Percentiles rank a stretch among this genome's conserved stretches.
These are phyloP conservation scores for Aspergillus sclerotioniger DNA, from an alignment of 495 filamentous ascomycete genomes.

Conservation along the genomic window DNA sequence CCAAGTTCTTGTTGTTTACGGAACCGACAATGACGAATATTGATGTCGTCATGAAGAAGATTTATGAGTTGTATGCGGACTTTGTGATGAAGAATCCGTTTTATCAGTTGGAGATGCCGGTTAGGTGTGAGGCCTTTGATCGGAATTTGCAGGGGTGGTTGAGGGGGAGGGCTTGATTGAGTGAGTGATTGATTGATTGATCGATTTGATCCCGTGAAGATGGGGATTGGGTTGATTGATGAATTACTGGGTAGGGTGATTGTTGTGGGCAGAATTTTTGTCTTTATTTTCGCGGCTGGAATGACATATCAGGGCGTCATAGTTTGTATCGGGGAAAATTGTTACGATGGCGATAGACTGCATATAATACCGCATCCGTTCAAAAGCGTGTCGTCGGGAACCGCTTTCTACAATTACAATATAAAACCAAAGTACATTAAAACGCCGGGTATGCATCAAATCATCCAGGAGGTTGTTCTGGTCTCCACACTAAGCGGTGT, in stretches of 20 bases:
- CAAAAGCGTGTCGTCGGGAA: constrained; percentile 13
- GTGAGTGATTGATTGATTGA: constrained; percentile 1
- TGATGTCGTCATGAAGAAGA: constrained; percentile 71
- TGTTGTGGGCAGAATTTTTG: constrained; percentile 7
- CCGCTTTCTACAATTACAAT: constrained; percentile 31
- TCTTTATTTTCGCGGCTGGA: constrained; percentile 1
- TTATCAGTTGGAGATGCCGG: constrained; percentile 96
- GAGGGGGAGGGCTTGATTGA: constrained; percentile 33
- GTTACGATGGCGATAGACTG: constrained; percentile 9
- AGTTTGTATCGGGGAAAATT: neutral
- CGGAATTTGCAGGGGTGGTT: constrained; percentile 63
- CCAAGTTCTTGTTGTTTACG: constrained; percentile 93
- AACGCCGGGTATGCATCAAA: constrained; percentile 51
- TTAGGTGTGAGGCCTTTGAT: constrained; percentile 92
- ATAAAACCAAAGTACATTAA: constrained; percentile 15
- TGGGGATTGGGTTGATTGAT: neutral
- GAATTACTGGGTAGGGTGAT: too few relatives aligned
- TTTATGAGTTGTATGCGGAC: constrained; percentile 95
- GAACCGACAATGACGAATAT: constrained; percentile 87
- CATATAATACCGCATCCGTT: constrained; percentile 6
- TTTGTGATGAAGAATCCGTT: constrained; percentile 99
- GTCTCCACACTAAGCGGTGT: constrained; percentile 38
- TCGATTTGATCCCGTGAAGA: too few relatives aligned
- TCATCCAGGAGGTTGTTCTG: constrained; percentile 5
- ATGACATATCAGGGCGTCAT: constrained; percentile 5